Conservation (phyloP, 306 rosid genomes). For the Quercus suber region DNA sequence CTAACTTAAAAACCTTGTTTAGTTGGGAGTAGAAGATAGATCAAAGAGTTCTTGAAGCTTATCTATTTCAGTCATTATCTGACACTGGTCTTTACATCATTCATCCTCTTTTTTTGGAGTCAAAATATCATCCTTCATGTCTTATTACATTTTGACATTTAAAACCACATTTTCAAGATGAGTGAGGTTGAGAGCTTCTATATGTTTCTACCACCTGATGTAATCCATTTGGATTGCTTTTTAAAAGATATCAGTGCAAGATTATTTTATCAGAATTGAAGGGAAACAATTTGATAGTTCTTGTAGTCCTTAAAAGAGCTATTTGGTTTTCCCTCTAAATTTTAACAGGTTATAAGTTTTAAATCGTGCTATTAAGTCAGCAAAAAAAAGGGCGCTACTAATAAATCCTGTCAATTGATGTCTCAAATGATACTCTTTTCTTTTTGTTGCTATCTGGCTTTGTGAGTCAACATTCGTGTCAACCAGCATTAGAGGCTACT, state of each 20-base stretch:
- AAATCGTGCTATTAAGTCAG: background rate
- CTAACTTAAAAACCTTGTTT: background rate
- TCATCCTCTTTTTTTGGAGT: background rate
- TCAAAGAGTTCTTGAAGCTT: constrained; percentile 3
- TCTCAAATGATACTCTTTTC: background rate
- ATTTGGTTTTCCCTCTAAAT: background rate
- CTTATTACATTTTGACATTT: background rate
- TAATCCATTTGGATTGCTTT: background rate
- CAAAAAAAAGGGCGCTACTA: background rate
- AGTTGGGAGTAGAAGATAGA: background rate
- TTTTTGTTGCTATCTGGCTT: background rate
- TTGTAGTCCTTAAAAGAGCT: background rate
- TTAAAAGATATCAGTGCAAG: background rate
- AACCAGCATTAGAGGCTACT: constrained; percentile 12
- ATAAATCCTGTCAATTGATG: background rate
- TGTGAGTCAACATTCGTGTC: constrained; percentile 8
- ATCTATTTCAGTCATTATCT: constrained; percentile 1
- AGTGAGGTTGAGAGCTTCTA: background rate
- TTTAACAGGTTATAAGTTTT: background rate
- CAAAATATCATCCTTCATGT: background rate
- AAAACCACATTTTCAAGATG: background rate
- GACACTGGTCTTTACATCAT: background rate
- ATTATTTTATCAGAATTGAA: background rate
- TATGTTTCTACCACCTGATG: background rate
- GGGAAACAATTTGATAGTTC: background rate